A percentile compares a stretch with the other conserved stretches of the same genome.
phyloP scores from a whole-genome alignment of 345 rosid genomes.

The Trapa incisa region DNA sequence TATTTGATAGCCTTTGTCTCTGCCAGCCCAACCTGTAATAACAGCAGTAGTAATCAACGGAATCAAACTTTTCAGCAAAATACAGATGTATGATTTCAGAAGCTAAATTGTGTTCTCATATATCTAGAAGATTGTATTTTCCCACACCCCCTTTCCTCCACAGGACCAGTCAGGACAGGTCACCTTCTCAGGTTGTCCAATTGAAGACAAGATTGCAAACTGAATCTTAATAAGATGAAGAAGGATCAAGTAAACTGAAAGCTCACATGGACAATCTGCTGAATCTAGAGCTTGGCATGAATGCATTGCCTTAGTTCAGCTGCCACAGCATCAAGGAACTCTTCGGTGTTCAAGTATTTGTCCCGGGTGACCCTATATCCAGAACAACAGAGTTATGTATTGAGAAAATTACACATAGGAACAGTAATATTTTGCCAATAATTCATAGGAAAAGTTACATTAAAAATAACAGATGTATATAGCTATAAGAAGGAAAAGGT shows the following conservation, averaged over 20 bases:
- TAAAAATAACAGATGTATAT: neutral
- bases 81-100: neutral
- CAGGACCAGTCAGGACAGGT: too few relatives aligned
- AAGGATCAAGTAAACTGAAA: too few relatives aligned
- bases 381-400: neutral
- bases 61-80: neutral
- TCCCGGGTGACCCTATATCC: constrained; percentile 60
- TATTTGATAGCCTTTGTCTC: neutral
- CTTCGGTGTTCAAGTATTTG: constrained; percentile 73
- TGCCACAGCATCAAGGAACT: constrained; percentile 95
- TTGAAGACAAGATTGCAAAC: neutral
- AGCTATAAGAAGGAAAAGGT: neutral
- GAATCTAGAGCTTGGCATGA: constrained; percentile 26
- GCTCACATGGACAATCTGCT: too few relatives aligned
- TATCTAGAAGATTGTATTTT: neutral
- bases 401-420: neutral
- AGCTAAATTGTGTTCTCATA: too few relatives aligned
- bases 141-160: too few relatives aligned
- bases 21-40: neutral
- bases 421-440: neutral
- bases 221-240: neutral
- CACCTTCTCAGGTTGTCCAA: neutral
- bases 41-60: too few relatives aligned
- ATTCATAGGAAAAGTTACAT: too few relatives aligned
- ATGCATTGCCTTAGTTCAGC: constrained; percentile 53